Conservation (phyloP, 2,329 filamentous ascomycete species). For the Sclerotinia minor region DNA sequence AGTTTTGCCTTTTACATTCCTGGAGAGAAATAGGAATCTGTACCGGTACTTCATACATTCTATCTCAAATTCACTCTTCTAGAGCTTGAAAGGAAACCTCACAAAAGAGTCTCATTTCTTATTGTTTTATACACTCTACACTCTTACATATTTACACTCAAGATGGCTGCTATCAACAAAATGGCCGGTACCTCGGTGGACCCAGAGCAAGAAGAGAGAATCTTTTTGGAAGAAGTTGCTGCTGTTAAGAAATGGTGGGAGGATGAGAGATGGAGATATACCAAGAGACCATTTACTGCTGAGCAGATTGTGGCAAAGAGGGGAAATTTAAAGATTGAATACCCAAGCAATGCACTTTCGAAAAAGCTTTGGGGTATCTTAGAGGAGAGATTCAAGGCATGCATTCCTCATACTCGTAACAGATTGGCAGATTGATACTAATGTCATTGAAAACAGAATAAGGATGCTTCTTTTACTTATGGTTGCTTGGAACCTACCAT, state of each 20-base stretch:
- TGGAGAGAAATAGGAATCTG: conserved; percentile 2
- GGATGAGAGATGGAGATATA: conserved; percentile 88
- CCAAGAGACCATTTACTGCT: conserved; percentile 88
- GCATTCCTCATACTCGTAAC: conserved; percentile 5
- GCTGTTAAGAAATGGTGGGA: conserved; percentile 94
- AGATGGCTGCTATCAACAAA: conserved; percentile 44
- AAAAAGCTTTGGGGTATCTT: conserved; percentile 96
- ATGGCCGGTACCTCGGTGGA: conserved; percentile 61
- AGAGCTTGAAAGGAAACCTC: conserved; percentile 4
- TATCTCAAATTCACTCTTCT: not conserved
- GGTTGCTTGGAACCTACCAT: conserved; percentile 97
- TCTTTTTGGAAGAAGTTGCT: conserved; percentile 72
- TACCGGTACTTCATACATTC: not conserved
- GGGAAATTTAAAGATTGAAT: conserved; percentile 85
- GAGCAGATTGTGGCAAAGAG: conserved; percentile 97
- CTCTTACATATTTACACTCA: conserved; percentile 21
- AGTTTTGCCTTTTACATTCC: conserved; percentile 12
- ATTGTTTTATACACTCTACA: conserved; percentile 26
- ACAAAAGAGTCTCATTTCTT: not conserved
- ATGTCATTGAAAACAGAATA: conserved; percentile 54
- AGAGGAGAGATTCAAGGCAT: conserved; percentile 80
- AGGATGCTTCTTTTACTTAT: conserved; percentile 90
- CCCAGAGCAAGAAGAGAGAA: conserved; percentile 56
- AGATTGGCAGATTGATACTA: not conserved
- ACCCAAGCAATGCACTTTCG: conserved; percentile 81